Evolutionary conservation across 164 flowering plant species (phyloP).

Genomic region (Umbilicus rupestris): DNA sequence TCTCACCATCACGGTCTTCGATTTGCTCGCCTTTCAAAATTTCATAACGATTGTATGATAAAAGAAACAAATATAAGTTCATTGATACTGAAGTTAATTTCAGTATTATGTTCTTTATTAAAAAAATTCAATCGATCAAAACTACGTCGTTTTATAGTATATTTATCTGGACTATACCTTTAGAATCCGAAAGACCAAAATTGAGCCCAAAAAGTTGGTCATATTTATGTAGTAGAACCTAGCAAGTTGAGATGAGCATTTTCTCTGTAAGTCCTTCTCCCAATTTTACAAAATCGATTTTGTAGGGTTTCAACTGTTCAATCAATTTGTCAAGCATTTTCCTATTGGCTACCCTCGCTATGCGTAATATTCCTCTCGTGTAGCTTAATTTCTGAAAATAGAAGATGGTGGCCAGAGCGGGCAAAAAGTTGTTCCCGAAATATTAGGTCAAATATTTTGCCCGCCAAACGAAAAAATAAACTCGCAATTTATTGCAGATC

Average conservation of each 20-base stretch:
- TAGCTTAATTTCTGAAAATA: not conserved
- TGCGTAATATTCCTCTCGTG: not conserved
- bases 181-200: no score
- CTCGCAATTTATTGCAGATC: not conserved
- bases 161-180: no score
- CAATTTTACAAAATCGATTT: not conserved
- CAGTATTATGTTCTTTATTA: no score
- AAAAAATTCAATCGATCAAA: no score
- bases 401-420: not conserved
- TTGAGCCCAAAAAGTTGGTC: no score
- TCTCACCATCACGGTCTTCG: no score
- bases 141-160: no score
- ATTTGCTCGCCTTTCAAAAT: no score
- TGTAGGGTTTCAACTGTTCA: constrained; percentile 4
- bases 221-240: no score
- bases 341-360: constrained; percentile 1
- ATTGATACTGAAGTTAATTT: no score
- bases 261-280: not conserved
- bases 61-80: no score
- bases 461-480: not conserved
- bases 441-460: not conserved
- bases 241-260: not conserved
- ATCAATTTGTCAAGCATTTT: not conserved
- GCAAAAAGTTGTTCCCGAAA: not conserved
- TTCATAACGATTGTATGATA: no score